Base-by-base conservation (phyloP, 2,329 filamentous ascomycete species). In the Xylariaceae sp. region DNA sequence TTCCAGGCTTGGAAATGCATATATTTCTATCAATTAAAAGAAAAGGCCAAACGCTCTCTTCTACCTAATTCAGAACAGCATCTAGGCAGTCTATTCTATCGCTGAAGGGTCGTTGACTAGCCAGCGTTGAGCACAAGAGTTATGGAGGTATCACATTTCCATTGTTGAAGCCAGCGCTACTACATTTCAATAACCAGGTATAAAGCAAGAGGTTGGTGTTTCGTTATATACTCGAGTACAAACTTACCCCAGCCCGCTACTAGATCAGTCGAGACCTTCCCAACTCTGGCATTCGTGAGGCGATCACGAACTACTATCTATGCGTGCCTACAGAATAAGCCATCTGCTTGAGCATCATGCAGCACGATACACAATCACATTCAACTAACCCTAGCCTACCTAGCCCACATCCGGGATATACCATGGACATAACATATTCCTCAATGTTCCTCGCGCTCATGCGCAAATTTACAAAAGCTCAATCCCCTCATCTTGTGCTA, bases 311-410 rank as follows among this genome's bases (percentile, higher is more conserved):
- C 23, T 20, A 49, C 44, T 23, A 23, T 46, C 23, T 20, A 50
- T 54, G 42, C 44, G 42, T 19, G 44, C 40, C 20, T 54, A 42
- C 43, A n/a, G n/a, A n/a, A n/a, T n/a, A 45, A 53, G 40, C 32
- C 41, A 37, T 45, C 50, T 53, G 45, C 48, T 50, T 56, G 53
- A 57, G 46, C 40, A 59, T 42, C 51, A 60, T 60, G 59, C 59
- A 51, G 48, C 46, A 20, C 49, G 20, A 57, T 53, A 53, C 52
- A 32, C 54, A 54, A 37, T 55, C 43, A 50, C 26, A 46, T 20
- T 44, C 40, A 56, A 18, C 20, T 50, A 37, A 14, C 14, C 32
- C 32, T 37, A 3, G 32, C 32, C 14, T 10, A 16, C 32, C 6
- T 37, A 10, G n/a, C n/a, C n/a, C n/a, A n/a, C n/a, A n/a, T n/a